Evolutionary conservation across 768 basidiomycete species (phyloP).

Genomic region (Pholiota molesta): DNA sequence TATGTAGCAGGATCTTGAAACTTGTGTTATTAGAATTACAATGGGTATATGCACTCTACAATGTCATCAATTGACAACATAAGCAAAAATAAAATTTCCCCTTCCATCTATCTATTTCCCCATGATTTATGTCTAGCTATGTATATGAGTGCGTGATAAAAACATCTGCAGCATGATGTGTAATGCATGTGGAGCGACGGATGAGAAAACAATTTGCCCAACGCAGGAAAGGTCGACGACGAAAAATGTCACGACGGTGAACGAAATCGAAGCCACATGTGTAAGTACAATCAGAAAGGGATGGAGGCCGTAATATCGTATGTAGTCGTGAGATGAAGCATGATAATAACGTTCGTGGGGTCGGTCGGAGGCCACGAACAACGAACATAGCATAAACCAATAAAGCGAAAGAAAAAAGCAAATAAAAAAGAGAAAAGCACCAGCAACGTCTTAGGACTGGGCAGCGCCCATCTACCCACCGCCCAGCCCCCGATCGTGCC

Average conservation of each 20-base stretch:
- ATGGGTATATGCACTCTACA: background rate
- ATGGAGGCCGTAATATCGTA: too few relatives aligned
- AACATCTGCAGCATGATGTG: background rate
- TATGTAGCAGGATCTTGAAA: slow-evolving; percentile 7
- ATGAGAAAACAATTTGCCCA: too few relatives aligned
- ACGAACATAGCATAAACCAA: background rate
- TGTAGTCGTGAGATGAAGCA: too few relatives aligned
- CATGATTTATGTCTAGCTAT: background rate
- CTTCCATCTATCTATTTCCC: background rate
- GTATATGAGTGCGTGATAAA: background rate
- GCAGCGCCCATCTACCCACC: too few relatives aligned
- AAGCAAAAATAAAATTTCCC: background rate
- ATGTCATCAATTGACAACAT: background rate
- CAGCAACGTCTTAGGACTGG: too few relatives aligned
- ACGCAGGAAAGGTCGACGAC: background rate
- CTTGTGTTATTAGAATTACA: slow-evolving; percentile 10
- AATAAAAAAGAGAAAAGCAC: too few relatives aligned
- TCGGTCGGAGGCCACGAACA: too few relatives aligned
- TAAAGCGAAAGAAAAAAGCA: too few relatives aligned
- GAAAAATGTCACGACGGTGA: background rate
- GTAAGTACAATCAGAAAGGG: too few relatives aligned
- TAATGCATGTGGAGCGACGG: background rate
- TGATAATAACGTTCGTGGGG: too few relatives aligned
- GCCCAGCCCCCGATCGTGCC: too few relatives aligned
- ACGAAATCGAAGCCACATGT: background rate